These are phyloP conservation scores for Tubosaeta sp. DNA, from an alignment of 768 basidiomycete species.

Conservation along the genomic window DNA sequence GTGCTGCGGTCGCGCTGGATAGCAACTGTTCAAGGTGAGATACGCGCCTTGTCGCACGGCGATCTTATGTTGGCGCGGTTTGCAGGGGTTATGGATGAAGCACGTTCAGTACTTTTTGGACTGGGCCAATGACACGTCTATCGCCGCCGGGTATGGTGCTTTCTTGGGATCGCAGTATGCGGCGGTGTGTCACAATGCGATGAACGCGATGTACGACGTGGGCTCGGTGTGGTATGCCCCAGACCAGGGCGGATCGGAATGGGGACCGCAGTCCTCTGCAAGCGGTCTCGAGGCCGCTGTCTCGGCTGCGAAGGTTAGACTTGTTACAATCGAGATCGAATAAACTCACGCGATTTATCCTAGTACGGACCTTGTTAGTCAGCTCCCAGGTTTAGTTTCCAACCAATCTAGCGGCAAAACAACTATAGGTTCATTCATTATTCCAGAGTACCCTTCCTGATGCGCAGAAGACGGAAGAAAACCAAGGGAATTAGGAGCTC, in stretches of 20 bases:
- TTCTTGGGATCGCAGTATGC: slow-evolving; percentile 36
- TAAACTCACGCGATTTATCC: not conserved
- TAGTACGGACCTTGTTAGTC: slow-evolving; percentile 22
- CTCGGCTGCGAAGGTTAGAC: slow-evolving; percentile 23
- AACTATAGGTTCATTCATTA: slow-evolving; percentile 16
- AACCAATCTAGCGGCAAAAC: no score
- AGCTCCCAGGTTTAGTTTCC: no score
- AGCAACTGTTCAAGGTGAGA: slow-evolving; percentile 32
- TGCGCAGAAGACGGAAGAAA: not conserved
- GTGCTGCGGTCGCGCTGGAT: not conserved
- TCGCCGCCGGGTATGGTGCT: slow-evolving; percentile 38
- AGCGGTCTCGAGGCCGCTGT: slow-evolving; percentile 30
- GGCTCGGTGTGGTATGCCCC: slow-evolving; percentile 35
- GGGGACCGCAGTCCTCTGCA: slow-evolving; percentile 26
- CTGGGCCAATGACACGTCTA: slow-evolving; percentile 37
- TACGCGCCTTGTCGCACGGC: not conserved
- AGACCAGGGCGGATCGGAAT: slow-evolving; percentile 25
- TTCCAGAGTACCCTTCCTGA: slow-evolving; percentile 10
- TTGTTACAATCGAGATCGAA: not conserved
- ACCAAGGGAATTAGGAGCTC: not conserved
- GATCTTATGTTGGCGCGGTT: not conserved
- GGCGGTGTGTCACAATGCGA: slow-evolving; percentile 37
- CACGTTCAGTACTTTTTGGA: slow-evolving; percentile 50
- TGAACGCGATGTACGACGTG: slow-evolving; percentile 36
- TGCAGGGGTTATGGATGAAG: slow-evolving; percentile 48